These are phyloP conservation scores for Torulaspora quercuum DNA, from an alignment of 805 yeast species.

Conservation along the genomic window DNA sequence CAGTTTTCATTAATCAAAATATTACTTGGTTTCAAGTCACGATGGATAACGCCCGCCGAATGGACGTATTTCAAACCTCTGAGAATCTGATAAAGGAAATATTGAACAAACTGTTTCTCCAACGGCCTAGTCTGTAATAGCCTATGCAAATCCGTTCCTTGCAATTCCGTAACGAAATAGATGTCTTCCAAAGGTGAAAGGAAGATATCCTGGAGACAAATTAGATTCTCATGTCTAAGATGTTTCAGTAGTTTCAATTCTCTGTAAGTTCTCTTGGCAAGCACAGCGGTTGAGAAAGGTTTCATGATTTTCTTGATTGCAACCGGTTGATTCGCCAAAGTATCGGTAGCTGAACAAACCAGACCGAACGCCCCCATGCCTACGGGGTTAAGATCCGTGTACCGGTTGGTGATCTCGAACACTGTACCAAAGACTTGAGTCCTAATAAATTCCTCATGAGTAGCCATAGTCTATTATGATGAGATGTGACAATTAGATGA, in stretches of 20 bases:
- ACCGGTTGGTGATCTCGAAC: constrained; percentile 86
- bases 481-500: too few relatives aligned
- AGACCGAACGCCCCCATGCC: constrained; percentile 99
- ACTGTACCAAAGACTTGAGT: constrained; percentile 95
- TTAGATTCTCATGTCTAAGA: constrained; percentile 89
- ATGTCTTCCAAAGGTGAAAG: constrained; percentile 94
- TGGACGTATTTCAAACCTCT: constrained; percentile 88
- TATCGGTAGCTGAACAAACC: constrained; percentile 94
- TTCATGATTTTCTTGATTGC: constrained; percentile 98
- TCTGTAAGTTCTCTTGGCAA: constrained; percentile 94
- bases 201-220: constrained; percentile 89
- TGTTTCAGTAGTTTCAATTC: constrained; percentile 92
- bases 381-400: constrained; percentile 90
- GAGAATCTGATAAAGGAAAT: constrained; percentile 89
- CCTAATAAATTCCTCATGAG: constrained; percentile 48
- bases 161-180: constrained; percentile 91
- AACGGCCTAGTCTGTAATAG: constrained; percentile 87
- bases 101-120: constrained; percentile 94
- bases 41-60: constrained; percentile 87
- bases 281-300: constrained; percentile 90
- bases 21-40: constrained; percentile 84
- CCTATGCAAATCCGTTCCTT: constrained; percentile 94
- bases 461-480: constrained; percentile 31
- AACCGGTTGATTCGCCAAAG: constrained; percentile 83
- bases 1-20: constrained; percentile 85